Conservation (phyloP, 148 eudicot species). For the Talinum fruticosum region DNA sequence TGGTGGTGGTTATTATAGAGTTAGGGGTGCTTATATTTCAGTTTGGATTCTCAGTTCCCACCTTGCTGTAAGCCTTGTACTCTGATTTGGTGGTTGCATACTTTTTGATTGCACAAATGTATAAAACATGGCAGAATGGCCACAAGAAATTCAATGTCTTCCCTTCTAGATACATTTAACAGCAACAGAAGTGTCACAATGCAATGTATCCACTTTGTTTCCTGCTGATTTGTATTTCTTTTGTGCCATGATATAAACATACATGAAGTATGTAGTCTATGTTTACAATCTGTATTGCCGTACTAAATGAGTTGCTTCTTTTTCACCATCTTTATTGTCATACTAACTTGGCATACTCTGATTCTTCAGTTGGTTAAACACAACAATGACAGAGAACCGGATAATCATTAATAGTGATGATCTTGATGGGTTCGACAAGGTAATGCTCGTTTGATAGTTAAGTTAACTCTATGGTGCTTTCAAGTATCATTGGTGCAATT, state of each 20-base stretch:
- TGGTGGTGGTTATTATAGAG: too few relatives aligned
- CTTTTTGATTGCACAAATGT: too few relatives aligned
- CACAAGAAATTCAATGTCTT: too few relatives aligned
- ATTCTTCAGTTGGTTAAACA: constrained; percentile 83
- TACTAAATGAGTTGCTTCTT: too few relatives aligned
- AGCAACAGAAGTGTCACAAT: too few relatives aligned
- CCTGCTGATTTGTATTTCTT: background rate
- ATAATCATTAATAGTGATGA: constrained; percentile 47
- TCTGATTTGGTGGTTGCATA: too few relatives aligned
- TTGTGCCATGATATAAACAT: background rate
- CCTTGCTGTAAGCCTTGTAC: too few relatives aligned
- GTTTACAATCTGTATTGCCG: background rate
- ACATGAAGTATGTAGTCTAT: background rate
- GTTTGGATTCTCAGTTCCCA: too few relatives aligned
- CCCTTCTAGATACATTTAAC: too few relatives aligned
- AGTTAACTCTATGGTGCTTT: background rate
- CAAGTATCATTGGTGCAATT: background rate
- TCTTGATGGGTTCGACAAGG: constrained; percentile 87
- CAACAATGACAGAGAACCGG: constrained; percentile 77
- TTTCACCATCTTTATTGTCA: background rate
- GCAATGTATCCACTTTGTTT: background rate
- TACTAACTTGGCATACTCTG: background rate
- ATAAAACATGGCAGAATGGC: too few relatives aligned
- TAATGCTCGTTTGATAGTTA: constrained; percentile 18
- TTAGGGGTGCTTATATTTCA: too few relatives aligned